Evolutionary conservation across 2,329 filamentous ascomycete species (phyloP).

Genomic region (Pestalotiopsis sp.): DNA sequence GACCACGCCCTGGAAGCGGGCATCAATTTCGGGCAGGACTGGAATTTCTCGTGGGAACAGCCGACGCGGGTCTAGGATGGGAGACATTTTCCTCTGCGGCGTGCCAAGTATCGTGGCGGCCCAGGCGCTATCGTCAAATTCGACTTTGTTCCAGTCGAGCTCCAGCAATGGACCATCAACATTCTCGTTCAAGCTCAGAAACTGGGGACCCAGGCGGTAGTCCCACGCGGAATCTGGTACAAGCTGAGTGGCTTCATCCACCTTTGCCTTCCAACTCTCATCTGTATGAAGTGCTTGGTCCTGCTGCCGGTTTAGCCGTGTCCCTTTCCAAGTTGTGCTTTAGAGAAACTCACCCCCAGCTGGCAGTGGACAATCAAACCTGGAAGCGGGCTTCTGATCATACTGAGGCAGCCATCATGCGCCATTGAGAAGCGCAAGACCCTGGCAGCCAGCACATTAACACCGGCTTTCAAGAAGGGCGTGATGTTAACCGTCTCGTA

Average conservation of each 20-base stretch:
- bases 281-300: conserved; percentile 24
- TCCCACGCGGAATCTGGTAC: conserved; percentile 29
- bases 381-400: conserved; percentile 29
- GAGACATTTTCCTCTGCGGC: conserved; percentile 18
- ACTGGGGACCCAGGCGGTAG: conserved; percentile 25
- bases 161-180: conserved; percentile 16
- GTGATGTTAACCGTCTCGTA: conserved; percentile 26
- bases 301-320: conserved; percentile 7
- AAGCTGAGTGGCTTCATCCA: conserved; percentile 22
- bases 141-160: conserved; percentile 18
- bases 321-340: neutral
- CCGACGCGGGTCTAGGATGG: conserved; percentile 17
- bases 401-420: conserved; percentile 30
- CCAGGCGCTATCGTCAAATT: conserved; percentile 19
- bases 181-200: conserved; percentile 26
- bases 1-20: conserved; percentile 13
- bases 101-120: conserved; percentile 7
- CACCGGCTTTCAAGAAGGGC: conserved; percentile 19
- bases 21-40: conserved; percentile 7
- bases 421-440: conserved; percentile 29
- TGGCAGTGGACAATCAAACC: conserved; percentile 31
- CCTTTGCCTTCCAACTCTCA: conserved; percentile 15
- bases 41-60: conserved; percentile 17
- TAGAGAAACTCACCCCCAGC: conserved; percentile 14
- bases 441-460: conserved; percentile 18